Percentiles rank a stretch among this genome's conserved stretches.
phyloP scores from a whole-genome alignment of 768 basidiomycete genomes.

The Lentinula edodes region DNA sequence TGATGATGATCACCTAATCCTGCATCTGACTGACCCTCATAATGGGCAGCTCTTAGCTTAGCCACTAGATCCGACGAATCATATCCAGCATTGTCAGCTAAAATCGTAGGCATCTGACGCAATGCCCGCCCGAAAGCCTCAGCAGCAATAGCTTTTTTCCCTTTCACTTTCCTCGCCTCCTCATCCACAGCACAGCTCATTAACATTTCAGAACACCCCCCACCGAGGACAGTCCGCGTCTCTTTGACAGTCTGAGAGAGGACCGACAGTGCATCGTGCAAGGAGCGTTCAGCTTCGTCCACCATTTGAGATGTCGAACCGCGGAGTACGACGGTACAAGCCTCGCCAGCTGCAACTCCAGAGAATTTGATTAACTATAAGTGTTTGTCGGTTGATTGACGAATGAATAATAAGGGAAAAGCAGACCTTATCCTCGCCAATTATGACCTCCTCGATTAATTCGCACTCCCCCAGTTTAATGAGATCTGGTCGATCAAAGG shows the following conservation, averaged over 20 bases:
- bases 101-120: constrained; percentile 91
- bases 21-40: constrained; percentile 79
- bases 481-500: constrained; percentile 84
- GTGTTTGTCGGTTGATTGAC: neutral
- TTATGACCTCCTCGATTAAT: constrained; percentile 97
- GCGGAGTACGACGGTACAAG: constrained; percentile 95
- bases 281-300: constrained; percentile 95
- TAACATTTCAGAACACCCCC: constrained; percentile 97
- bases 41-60: constrained; percentile 87
- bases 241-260: constrained; percentile 98
- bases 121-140: constrained; percentile 89
- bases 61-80: constrained; percentile 96
- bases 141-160: constrained; percentile 92
- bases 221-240: constrained; percentile 89
- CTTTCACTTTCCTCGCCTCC: constrained; percentile 74
- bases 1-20: constrained; percentile 66
- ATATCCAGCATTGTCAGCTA: constrained; percentile 97
- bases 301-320: constrained; percentile 99
- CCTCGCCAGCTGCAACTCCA: constrained; percentile 95
- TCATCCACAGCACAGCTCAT: constrained; percentile 96
- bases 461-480: constrained; percentile 93
- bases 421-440: constrained; percentile 93
- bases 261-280: constrained; percentile 96
- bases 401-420: neutral
- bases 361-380: constrained; percentile 96